Conservation (phyloP, 2,329 filamentous ascomycete genomes). For the Cladophialophora immunda region DNA sequence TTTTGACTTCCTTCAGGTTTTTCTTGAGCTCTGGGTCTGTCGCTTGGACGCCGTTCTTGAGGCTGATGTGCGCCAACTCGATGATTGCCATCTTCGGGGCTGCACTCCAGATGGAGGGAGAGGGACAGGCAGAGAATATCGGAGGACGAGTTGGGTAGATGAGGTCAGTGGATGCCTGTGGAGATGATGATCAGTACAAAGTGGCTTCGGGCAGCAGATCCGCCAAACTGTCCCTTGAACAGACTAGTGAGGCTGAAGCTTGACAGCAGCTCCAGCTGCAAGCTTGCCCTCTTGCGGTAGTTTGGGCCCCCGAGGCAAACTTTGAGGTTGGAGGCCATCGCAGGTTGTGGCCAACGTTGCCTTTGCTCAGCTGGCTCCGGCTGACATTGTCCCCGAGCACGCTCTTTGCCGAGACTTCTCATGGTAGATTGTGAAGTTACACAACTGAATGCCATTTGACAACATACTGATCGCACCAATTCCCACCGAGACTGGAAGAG, state of each 20-base stretch:
- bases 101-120: not conserved
- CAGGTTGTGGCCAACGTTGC: not conserved
- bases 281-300: not conserved
- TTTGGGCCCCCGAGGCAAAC: not conserved
- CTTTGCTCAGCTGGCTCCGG: not conserved
- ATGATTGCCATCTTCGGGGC: conserved; percentile 31
- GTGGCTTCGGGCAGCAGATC: not conserved
- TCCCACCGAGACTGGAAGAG: not conserved
- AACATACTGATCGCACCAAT: not conserved
- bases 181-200: not conserved
- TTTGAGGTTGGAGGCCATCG: not conserved
- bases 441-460: not conserved
- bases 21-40: conserved; percentile 27
- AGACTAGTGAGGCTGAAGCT: not conserved
- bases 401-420: not conserved
- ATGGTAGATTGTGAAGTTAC: not conserved
- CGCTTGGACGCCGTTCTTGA: conserved; percentile 30
- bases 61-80: conserved; percentile 32
- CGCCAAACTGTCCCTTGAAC: not conserved
- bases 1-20: conserved; percentile 34
- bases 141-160: not conserved
- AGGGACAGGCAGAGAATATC: not conserved
- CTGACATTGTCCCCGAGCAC: not conserved
- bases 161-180: not conserved
- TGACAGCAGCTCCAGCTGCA: not conserved